Evolutionary conservation across 306 rosid species (phyloP).

Genomic region (Lathyrus sativus): DNA sequence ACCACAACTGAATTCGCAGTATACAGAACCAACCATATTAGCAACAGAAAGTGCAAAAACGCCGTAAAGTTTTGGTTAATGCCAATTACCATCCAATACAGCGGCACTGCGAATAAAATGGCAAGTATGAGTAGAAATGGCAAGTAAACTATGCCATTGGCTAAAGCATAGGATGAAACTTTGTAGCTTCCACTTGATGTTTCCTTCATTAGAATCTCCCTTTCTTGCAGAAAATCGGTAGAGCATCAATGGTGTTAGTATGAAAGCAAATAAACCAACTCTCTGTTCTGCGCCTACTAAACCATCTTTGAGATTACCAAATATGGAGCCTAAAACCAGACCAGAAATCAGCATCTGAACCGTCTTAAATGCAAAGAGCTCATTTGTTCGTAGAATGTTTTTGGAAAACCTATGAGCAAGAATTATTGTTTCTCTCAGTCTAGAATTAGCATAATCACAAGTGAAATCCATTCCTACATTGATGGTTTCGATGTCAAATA

Average conservation of each 20-base stretch:
- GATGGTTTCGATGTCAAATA: too few relatives aligned
- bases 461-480: too few relatives aligned
- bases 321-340: slow-evolving; percentile 78
- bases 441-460: slow-evolving; percentile 74
- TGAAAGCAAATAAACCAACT: slow-evolving; percentile 92
- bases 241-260: slow-evolving; percentile 77
- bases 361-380: slow-evolving; percentile 83
- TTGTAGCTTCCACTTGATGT: slow-evolving; percentile 87
- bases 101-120: slow-evolving; percentile 62
- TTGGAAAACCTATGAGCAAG: slow-evolving; percentile 87
- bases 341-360: slow-evolving; percentile 86
- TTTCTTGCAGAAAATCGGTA: slow-evolving; percentile 89
- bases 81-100: slow-evolving; percentile 79
- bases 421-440: slow-evolving; percentile 69
- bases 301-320: slow-evolving; percentile 71
- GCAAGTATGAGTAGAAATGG: slow-evolving; percentile 90
- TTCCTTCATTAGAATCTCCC: slow-evolving; percentile 91
- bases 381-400: slow-evolving; percentile 79
- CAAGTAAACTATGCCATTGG: slow-evolving; percentile 80
- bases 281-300: slow-evolving; percentile 71
- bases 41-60: slow-evolving; percentile 58
- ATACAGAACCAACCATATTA: slow-evolving; percentile 78
- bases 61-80: slow-evolving; percentile 65
- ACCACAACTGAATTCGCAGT: slow-evolving; percentile 91
- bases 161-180: slow-evolving; percentile 86